phyloP scores from a whole-genome alignment of 2,329 filamentous ascomycete species.

The Plenodomus lindquistii region DNA sequence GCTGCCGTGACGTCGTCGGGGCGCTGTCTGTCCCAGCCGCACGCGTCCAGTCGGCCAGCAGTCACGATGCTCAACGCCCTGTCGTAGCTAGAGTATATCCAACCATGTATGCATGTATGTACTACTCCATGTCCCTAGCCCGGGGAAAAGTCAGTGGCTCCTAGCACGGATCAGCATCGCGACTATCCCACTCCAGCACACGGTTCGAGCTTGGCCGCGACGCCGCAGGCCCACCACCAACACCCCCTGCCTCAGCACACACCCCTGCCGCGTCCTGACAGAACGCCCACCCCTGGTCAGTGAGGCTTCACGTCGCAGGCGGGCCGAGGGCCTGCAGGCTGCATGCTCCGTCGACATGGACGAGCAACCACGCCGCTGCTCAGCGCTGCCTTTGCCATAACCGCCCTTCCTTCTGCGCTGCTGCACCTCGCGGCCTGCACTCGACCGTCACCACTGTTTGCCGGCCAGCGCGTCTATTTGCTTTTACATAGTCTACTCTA shows the following conservation, averaged over 20 bases:
- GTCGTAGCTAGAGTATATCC: no score
- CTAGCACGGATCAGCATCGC: conserved; percentile 24
- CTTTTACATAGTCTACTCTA: conserved; percentile 7
- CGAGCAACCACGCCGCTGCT: conserved; percentile 12
- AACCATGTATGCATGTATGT: no score
- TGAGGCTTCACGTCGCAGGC: conserved; percentile 16
- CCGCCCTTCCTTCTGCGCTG: background rate
- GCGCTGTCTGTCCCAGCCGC: background rate
- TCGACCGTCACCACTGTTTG: background rate
- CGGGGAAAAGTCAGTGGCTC: conserved; percentile 19
- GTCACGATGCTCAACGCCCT: background rate
- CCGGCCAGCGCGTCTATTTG: background rate
- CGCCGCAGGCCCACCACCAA: conserved; percentile 25
- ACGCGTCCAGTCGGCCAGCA: background rate
- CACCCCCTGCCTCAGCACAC: conserved; percentile 28
- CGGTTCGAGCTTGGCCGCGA: conserved; percentile 15
- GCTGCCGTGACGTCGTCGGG: background rate
- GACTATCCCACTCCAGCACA: conserved; percentile 5
- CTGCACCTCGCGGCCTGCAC: conserved; percentile 1
- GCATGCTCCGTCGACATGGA: conserved; percentile 13
- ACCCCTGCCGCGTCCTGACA: conserved; percentile 25
- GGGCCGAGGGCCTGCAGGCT: conserved; percentile 14
- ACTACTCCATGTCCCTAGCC: no score
- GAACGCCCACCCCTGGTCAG: conserved; percentile 16
- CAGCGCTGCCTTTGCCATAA: conserved; percentile 2